Evolutionary conservation across 441 rosid species (phyloP), one percentile per base, ranked within the genome.

Genomic region (Euphorbia celastroides): DNA sequence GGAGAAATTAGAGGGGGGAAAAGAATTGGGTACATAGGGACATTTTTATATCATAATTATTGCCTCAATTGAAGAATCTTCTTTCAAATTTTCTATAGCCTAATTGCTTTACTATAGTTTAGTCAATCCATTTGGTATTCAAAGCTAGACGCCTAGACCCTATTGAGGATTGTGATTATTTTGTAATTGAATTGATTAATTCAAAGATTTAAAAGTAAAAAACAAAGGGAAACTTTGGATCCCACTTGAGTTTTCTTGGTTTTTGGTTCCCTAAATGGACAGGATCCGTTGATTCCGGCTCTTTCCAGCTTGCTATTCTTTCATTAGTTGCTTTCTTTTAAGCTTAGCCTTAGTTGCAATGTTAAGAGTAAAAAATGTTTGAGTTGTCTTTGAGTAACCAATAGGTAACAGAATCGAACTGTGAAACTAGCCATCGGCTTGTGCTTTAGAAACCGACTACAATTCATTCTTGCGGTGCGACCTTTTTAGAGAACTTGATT

Each of bases 251-350:
- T 67, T 30, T 74, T 67, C 23, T 64, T 23, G 56, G 72, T 65
- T 77, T 80, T 70, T 72, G 72, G 62, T 74, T 77, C 52, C 69
- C 64, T 62, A 57, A 51, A 41, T 69, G 80, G 90, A 85, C 95
- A 86, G 81, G 94, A 90, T 90, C 93, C 97, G 81, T 14, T 66
- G 71, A 83, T 81, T 80, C 83, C 88, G 93, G 86, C 73, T 76
- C 77, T 85, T 81, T 81, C 86, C 83, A 78, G 82, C 87, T 81
- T 51, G 74, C 79, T 65, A 68, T 72, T 59, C 73, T 73, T 71
- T 66, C 66, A 69, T 23, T 66, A 11, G 66, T 70, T 70, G 60
- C 68, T 72, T 74, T 78, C 76, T 69, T n/a, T n/a, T n/a, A n/a
- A n/a, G n/a, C n/a, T n/a, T n/a, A n/a, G n/a, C n/a, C n/a, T n/a